Evolutionary conservation across 202 grass and related monocot genomes (phyloP).

Genomic region (Zizania palustris): DNA sequence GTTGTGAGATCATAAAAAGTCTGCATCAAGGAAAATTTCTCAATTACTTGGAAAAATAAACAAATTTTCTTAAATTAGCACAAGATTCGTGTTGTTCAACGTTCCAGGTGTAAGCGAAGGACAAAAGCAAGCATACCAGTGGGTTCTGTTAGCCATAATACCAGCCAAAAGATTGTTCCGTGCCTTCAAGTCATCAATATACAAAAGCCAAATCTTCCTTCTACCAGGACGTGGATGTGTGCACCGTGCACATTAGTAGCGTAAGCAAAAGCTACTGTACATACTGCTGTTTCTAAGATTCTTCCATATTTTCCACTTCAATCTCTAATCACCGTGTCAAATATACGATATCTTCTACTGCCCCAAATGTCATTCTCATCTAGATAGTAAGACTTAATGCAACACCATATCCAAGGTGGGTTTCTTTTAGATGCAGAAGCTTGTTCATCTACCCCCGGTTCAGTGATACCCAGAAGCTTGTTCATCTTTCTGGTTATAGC

Average conservation of each 20-base stretch:
- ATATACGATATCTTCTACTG: conserved; percentile 60
- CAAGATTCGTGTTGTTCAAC: no score
- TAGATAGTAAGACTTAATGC: conserved; percentile 61
- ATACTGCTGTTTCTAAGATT: not conserved
- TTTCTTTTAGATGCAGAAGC: conserved; percentile 38
- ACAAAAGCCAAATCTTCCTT: not conserved
- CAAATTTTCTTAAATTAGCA: no score
- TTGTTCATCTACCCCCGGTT: conserved; percentile 43
- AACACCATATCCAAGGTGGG: conserved; percentile 84
- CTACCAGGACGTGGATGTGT: no score
- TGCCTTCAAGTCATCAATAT: not conserved
- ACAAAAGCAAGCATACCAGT: no score
- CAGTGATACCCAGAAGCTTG: conserved; percentile 59
- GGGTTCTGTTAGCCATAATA: not conserved
- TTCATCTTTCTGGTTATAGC: conserved; percentile 64
- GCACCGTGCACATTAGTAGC: not conserved
- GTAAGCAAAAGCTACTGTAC: not conserved
- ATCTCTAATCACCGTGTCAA: conserved; percentile 52
- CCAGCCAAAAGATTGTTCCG: not conserved
- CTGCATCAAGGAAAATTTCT: no score
- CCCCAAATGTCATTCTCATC: conserved; percentile 59
- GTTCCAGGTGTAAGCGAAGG: no score
- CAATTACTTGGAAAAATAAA: no score
- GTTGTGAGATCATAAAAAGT: no score
- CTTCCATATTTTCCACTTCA: conserved; percentile 23